phyloP scores from a whole-genome alignment of 1,284 basidiomycete genomes.

The Cutaneotrichosporon cavernicola region DNA sequence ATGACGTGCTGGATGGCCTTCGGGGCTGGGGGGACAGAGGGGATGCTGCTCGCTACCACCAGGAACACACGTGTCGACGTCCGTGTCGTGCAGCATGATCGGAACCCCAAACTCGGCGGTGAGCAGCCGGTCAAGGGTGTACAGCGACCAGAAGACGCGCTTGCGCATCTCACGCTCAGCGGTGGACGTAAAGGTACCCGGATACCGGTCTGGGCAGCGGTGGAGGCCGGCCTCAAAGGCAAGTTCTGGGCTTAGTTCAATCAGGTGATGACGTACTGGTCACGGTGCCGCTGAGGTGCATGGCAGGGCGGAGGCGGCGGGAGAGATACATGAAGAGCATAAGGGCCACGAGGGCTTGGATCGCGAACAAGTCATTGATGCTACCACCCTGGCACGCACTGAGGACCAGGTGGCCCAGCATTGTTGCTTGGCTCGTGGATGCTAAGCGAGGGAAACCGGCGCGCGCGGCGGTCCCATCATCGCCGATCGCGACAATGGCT shows the following conservation, averaged over 20 bases:
- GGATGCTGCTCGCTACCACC: constrained; percentile 24
- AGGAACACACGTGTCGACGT: constrained; percentile 34
- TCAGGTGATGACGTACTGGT: constrained; percentile 20
- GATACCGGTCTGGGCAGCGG: constrained; percentile 31
- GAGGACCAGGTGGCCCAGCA: constrained; percentile 21
- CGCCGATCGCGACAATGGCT: constrained; percentile 19
- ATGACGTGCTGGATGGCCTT: not conserved
- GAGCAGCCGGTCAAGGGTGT: constrained; percentile 30
- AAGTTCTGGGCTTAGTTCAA: constrained; percentile 22
- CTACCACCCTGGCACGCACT: constrained; percentile 21
- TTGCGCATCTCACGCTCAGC: constrained; percentile 30
- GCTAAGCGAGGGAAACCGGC: constrained; percentile 5
- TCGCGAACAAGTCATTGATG: constrained; percentile 30
- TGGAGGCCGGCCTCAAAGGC: constrained; percentile 34
- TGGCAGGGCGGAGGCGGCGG: constrained; percentile 28
- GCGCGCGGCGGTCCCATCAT: not conserved
- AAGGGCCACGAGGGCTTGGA: constrained; percentile 29
- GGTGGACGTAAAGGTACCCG: constrained; percentile 15
- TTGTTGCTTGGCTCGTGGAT: constrained; percentile 13
- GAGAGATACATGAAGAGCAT: constrained; percentile 26
- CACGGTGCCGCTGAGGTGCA: constrained; percentile 28
- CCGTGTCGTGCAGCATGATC: constrained; percentile 31
- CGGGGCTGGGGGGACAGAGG: not conserved
- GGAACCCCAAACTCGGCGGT: constrained; percentile 34
- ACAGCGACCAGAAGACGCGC: constrained; percentile 34